Conservation (phyloP, 768 basidiomycete genomes). For the Gymnopilus dilepis region DNA sequence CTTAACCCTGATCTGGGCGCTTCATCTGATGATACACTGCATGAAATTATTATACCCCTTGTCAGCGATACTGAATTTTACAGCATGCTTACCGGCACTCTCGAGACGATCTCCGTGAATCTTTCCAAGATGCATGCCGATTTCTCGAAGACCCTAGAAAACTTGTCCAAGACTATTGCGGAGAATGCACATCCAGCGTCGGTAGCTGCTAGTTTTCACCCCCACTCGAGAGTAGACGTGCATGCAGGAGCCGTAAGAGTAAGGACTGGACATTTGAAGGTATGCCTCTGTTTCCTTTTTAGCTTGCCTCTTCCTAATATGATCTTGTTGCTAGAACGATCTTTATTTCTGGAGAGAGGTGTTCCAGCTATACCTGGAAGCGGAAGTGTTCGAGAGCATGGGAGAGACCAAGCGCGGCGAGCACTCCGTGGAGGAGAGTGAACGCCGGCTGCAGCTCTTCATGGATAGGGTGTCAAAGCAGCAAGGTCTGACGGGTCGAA, state of each 20-base stretch:
- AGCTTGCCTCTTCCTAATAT: background rate
- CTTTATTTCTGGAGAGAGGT: conserved; percentile 90
- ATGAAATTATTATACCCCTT: conserved; percentile 78
- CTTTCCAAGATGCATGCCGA: conserved; percentile 53
- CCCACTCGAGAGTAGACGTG: conserved; percentile 49
- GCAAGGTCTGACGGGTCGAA: conserved; percentile 54
- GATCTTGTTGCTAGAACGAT: conserved; percentile 51
- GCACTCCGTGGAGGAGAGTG: conserved; percentile 69
- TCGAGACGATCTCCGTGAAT: conserved; percentile 58
- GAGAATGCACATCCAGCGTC: conserved; percentile 49
- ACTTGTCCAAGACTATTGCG: conserved; percentile 44
- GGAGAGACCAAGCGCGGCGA: conserved; percentile 72
- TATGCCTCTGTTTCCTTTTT: conserved; percentile 10
- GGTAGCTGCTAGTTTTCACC: conserved; percentile 40
- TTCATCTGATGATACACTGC: conserved; percentile 11
- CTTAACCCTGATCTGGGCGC: background rate
- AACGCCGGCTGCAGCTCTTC: conserved; percentile 67
- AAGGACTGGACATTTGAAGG: conserved; percentile 30
- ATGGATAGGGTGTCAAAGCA: conserved; percentile 59
- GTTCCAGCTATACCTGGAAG: conserved; percentile 85
- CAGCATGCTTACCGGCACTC: conserved; percentile 64
- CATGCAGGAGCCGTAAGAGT: conserved; percentile 41
- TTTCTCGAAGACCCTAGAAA: conserved; percentile 48
- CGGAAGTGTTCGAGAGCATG: conserved; percentile 82
- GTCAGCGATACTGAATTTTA: conserved; percentile 85